These are phyloP conservation scores for Cetradonia linearis DNA, from an alignment of 495 filamentous ascomycete species.

Conservation along the genomic window DNA sequence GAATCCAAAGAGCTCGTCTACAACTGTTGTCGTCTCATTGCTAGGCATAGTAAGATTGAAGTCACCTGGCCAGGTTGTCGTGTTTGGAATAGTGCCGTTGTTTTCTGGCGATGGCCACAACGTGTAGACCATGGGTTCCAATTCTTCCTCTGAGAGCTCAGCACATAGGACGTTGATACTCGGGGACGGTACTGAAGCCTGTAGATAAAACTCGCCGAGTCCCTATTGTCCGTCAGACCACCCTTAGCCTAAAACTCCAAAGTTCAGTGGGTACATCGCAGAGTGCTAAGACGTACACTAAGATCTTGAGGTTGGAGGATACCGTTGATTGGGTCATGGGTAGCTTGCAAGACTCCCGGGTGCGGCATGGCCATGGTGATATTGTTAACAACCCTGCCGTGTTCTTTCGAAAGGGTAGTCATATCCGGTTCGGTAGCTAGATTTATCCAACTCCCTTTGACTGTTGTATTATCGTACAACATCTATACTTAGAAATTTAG, in stretches of 20 bases:
- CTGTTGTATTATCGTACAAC: conserved; percentile 22
- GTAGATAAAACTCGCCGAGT: conserved; percentile 53
- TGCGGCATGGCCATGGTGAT: conserved; percentile 68
- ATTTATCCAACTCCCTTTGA: conserved; percentile 21
- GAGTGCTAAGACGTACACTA: conserved; percentile 18
- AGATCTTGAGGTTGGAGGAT: conserved; percentile 59
- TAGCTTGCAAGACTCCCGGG: conserved; percentile 51
- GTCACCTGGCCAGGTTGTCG: conserved; percentile 26
- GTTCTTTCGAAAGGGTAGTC: conserved; percentile 33
- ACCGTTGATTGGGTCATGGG: conserved; percentile 44
- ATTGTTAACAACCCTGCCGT: conserved; percentile 53
- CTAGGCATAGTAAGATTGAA: conserved; percentile 20
- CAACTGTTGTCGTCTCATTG: conserved; percentile 47
- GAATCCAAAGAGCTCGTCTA: conserved; percentile 63
- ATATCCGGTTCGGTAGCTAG: conserved; percentile 31
- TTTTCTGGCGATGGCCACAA: conserved; percentile 38
- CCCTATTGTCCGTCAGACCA: conserved; percentile 31
- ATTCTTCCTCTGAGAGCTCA: conserved; percentile 46
- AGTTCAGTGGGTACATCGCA: not conserved
- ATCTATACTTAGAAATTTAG: not conserved
- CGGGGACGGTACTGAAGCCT: conserved; percentile 55
- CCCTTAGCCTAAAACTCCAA: no score
- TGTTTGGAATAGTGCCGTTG: conserved; percentile 32
- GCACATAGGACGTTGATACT: conserved; percentile 61
- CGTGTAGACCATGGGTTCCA: conserved; percentile 52